Conservation (phyloP, 441 rosid species). For the Croton setiger region DNA sequence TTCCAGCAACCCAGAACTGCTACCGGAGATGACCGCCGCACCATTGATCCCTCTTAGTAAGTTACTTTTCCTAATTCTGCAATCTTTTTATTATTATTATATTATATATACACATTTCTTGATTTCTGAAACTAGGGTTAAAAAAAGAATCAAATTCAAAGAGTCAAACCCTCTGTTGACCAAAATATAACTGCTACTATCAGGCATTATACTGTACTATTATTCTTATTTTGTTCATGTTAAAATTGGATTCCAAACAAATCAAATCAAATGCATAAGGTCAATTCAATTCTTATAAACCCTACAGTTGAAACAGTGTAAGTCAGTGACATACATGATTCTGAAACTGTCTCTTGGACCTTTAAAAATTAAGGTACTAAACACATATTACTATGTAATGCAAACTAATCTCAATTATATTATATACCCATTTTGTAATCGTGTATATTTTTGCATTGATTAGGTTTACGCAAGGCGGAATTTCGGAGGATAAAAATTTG, state of each 20-base stretch:
- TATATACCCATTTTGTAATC: too few relatives aligned
- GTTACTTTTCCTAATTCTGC: neutral
- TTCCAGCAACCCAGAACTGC: constrained; percentile 74
- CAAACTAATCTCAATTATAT: too few relatives aligned
- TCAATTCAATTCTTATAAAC: neutral
- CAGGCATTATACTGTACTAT: neutral
- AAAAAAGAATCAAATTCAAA: neutral
- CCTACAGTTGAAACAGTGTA: neutral
- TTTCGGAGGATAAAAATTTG: neutral
- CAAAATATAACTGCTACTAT: neutral
- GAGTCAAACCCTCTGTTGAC: neutral
- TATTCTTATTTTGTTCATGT: neutral
- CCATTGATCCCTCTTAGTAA: constrained; percentile 66
- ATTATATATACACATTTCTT: too few relatives aligned
- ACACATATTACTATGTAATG: too few relatives aligned
- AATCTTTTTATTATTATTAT: neutral
- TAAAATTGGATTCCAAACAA: neutral
- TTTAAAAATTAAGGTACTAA: too few relatives aligned
- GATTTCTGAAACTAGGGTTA: constrained; percentile 7
- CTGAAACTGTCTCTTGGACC: neutral
- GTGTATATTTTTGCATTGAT: neutral
- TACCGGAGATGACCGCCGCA: constrained; percentile 68
- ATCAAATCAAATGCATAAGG: too few relatives aligned
- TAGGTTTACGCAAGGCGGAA: neutral
- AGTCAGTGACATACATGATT: neutral